Evolutionary conservation across 2,329 filamentous ascomycete species (phyloP).

Genomic region (Fusarium miscanthi): DNA sequence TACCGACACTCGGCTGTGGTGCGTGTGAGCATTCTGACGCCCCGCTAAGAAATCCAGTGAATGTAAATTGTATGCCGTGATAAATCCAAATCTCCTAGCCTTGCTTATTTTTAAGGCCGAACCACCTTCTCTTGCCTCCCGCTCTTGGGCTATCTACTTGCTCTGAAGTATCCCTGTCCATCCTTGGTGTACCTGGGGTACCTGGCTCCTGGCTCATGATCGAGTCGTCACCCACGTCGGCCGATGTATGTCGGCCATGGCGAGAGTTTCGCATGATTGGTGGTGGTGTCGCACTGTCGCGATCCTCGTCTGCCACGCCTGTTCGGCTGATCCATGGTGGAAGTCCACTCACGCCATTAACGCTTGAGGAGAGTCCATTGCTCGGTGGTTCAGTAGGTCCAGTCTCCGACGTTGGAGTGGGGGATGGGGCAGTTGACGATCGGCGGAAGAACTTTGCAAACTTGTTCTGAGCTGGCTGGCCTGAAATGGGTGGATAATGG

Average conservation of each 20-base stretch:
- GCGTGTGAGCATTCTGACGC: conserved; percentile 16
- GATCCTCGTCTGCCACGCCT: conserved; percentile 55
- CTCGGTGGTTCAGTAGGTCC: conserved; percentile 15
- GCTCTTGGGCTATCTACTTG: conserved; percentile 34
- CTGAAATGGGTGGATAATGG: conserved; percentile 63
- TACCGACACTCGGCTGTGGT: conserved; percentile 5
- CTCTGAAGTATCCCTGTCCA: conserved; percentile 29
- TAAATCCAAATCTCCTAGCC: conserved; percentile 40
- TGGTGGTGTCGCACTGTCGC: conserved; percentile 64
- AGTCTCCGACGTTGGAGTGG: conserved; percentile 21
- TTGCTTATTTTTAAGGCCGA: conserved; percentile 47
- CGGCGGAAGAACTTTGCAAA: conserved; percentile 64
- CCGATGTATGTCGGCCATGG: conserved; percentile 45
- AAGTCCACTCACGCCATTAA: conserved; percentile 49
- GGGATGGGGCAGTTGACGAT: conserved; percentile 52
- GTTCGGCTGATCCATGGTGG: conserved; percentile 55
- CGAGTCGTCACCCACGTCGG: conserved; percentile 29
- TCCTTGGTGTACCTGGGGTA: conserved; percentile 35
- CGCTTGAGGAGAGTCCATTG: conserved; percentile 30
- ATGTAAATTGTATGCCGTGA: conserved; percentile 20
- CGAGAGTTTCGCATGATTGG: conserved; percentile 63
- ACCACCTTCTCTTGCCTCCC: conserved; percentile 52
- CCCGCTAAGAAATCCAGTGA: conserved; percentile 11
- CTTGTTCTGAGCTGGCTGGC: conserved; percentile 58
- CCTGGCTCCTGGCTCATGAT: conserved; percentile 26